Evolutionary conservation across 2,329 filamentous ascomycete genomes (phyloP).

Genomic region (Hypoxylon sp.): DNA sequence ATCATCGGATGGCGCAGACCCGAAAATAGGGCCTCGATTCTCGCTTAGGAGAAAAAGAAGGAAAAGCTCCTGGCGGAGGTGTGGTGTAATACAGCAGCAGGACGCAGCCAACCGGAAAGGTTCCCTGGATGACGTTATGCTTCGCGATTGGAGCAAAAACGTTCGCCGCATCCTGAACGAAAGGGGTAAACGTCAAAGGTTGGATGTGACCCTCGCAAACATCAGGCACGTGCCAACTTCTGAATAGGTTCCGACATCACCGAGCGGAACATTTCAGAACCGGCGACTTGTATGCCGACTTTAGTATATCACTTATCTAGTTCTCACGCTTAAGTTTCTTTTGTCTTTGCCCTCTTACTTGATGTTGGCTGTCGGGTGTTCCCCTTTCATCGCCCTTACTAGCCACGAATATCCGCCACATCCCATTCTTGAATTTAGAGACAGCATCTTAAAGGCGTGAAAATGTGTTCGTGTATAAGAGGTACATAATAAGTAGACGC

Average conservation of each 20-base stretch:
- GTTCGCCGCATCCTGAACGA: conserved; percentile 16
- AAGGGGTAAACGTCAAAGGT: conserved; percentile 1
- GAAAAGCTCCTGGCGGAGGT: conserved; percentile 1
- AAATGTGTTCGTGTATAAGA: conserved; percentile 19
- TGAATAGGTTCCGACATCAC: not conserved
- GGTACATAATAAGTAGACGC: conserved; percentile 11
- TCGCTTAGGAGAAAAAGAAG: conserved; percentile 24
- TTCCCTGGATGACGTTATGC: conserved; percentile 14
- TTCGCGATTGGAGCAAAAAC: conserved; percentile 12
- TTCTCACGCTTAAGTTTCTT: not conserved
- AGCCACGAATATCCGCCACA: conserved; percentile 4
- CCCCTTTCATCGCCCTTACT: not conserved
- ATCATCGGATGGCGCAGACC: conserved; percentile 35
- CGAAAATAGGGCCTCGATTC: conserved; percentile 20
- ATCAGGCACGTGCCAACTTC: conserved; percentile 7
- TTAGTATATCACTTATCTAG: not conserved
- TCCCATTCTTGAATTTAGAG: conserved; percentile 10
- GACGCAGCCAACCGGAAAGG: conserved; percentile 27
- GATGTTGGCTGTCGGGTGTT: not conserved
- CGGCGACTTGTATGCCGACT: conserved; percentile 1
- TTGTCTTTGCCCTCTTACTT: not conserved
- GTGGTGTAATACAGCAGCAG: conserved; percentile 8
- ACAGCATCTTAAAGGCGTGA: not conserved
- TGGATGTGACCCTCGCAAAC: conserved; percentile 9
- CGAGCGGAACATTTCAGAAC: not conserved